Conservation (phyloP, 208 protist species). For the Leishmania gerbilli region DNA sequence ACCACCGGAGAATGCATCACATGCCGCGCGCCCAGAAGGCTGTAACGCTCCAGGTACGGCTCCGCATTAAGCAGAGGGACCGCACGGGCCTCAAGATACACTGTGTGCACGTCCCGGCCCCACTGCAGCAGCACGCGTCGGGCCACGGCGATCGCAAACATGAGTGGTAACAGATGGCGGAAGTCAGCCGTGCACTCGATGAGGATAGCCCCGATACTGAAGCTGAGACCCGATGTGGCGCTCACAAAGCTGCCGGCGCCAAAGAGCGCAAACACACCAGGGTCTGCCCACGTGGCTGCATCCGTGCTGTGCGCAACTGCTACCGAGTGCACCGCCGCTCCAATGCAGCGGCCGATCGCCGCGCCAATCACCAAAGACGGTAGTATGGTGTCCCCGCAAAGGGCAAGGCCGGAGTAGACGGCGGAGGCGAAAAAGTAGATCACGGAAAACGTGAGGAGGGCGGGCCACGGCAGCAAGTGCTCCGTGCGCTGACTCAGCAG, state of each 20-base stretch:
- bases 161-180: conserved; percentile 55
- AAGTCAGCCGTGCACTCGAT: conserved; percentile 60
- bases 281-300: conserved; percentile 48
- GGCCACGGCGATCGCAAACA: conserved; percentile 53
- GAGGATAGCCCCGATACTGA: conserved; percentile 45
- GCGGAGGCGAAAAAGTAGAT: conserved; percentile 51
- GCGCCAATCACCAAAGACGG: conserved; percentile 44
- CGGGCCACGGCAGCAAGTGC: conserved; percentile 33
- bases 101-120: conserved; percentile 43
- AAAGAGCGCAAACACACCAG: conserved; percentile 57
- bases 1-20: conserved; percentile 48
- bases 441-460: conserved; percentile 35
- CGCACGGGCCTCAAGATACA: conserved; percentile 43
- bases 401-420: conserved; percentile 45
- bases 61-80: conserved; percentile 56
- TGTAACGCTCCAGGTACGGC: conserved; percentile 43
- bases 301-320: neutral
- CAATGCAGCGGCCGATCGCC: conserved; percentile 38
- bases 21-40: conserved; percentile 47
- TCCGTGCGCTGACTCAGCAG: conserved; percentile 49
- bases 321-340: conserved; percentile 20
- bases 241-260: conserved; percentile 64
- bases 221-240: conserved; percentile 50
- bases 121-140: conserved; percentile 40
- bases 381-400: conserved; percentile 35